phyloP scores from a whole-genome alignment of 768 basidiomycete species.

The Leccinum barrowsii region DNA sequence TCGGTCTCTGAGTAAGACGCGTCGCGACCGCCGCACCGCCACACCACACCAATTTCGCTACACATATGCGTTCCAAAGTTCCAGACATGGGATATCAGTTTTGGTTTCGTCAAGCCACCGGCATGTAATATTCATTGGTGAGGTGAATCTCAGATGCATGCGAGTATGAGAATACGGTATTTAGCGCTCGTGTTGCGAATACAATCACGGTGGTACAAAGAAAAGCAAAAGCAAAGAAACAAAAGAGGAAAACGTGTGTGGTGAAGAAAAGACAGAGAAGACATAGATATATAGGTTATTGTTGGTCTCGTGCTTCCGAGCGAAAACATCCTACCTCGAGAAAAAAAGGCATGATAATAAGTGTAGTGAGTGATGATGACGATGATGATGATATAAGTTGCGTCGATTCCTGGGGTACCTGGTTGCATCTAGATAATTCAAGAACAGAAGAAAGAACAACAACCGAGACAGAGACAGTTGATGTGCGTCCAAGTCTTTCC shows the following conservation, averaged over 20 bases:
- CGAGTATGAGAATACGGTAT: not conserved
- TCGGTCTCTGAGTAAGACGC: no score
- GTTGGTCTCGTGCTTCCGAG: not conserved
- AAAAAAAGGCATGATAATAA: not conserved
- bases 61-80: no score
- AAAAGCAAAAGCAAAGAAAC: not conserved
- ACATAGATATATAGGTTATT: conserved; percentile 7
- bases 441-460: not conserved
- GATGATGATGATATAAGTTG: not conserved
- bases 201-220: conserved; percentile 8
- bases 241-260: not conserved
- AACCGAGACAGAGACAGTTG: not conserved
- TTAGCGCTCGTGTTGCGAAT: conserved; percentile 3
- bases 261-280: not conserved
- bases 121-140: not conserved
- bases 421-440: conserved; percentile 22
- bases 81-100: no score
- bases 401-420: conserved; percentile 3
- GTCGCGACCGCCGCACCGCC: no score
- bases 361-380: not conserved
- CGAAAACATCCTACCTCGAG: not conserved
- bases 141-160: not conserved
- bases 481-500: not conserved
- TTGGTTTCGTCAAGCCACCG: no score
- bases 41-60: no score